Conservation (phyloP, 257 asterid genomes). For the Agastache rugosa region DNA sequence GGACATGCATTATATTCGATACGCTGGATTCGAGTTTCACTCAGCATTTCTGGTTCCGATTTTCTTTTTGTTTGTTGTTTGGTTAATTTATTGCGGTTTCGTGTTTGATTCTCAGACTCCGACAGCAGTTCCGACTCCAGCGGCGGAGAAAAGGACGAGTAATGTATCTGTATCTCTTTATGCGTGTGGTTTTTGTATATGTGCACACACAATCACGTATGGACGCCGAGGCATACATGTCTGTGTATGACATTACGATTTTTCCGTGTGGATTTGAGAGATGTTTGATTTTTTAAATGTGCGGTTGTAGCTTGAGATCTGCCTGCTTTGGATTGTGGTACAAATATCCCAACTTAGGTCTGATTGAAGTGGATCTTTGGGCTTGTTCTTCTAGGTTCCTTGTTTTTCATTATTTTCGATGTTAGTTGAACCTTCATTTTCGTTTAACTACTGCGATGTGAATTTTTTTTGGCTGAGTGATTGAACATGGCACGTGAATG, state of each 20-base stretch:
- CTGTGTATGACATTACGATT: slow-evolving; percentile 11
- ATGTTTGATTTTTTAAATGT: slow-evolving; percentile 23
- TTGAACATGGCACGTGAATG: slow-evolving; percentile 39
- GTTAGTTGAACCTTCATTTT: slow-evolving; percentile 24
- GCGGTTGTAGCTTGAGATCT: slow-evolving; percentile 46
- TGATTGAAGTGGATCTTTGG: slow-evolving; percentile 28
- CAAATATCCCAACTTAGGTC: slow-evolving; percentile 25
- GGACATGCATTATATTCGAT: slow-evolving; percentile 44
- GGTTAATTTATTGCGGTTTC: slow-evolving; percentile 17
- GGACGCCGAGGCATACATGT: slow-evolving; percentile 35
- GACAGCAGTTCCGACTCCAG: slow-evolving; percentile 60
- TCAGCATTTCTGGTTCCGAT: slow-evolving; percentile 39
- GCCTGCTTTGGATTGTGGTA: slow-evolving; percentile 34
- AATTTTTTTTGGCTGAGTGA: slow-evolving; percentile 14
- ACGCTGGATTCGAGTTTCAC: slow-evolving; percentile 37
- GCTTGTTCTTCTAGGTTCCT: slow-evolving; percentile 5
- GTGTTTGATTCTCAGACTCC: slow-evolving; percentile 66
- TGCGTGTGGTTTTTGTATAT: slow-evolving; percentile 32
- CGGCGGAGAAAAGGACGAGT: slow-evolving; percentile 76
- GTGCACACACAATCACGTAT: slow-evolving; percentile 36
- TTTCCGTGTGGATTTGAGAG: slow-evolving; percentile 19
- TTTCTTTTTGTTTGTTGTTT: slow-evolving; percentile 1
- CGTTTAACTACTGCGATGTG: slow-evolving; percentile 8
- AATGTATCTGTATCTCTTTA: slow-evolving; percentile 37
- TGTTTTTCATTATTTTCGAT: slow-evolving; percentile 7